Percentiles rank a stretch among this genome's conserved stretches.
phyloP scores from a whole-genome alignment of 805 yeast genomes.

The Kuraishia molischiana region DNA sequence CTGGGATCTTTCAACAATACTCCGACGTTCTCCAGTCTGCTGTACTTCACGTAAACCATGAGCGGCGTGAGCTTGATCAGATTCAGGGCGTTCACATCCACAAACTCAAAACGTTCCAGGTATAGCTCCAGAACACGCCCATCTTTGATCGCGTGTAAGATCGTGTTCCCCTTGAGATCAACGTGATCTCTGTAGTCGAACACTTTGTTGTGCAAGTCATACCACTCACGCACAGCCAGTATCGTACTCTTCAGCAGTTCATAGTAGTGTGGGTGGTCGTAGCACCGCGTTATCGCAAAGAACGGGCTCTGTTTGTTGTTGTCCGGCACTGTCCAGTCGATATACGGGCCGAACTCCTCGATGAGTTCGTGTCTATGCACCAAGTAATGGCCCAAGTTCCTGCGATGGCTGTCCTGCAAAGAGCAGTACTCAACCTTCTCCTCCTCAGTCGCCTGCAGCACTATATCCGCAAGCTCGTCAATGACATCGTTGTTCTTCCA shows the following conservation, averaged over 20 bases:
- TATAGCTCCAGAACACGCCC: conserved; percentile 32
- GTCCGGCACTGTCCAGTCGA: conserved; percentile 68
- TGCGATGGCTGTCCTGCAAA: conserved; percentile 36
- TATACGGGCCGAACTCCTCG: conserved; percentile 38
- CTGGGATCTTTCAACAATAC: conserved; percentile 39
- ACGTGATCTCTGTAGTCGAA: conserved; percentile 52
- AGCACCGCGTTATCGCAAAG: conserved; percentile 64
- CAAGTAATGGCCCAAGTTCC: conserved; percentile 69
- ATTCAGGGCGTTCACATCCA: conserved; percentile 55
- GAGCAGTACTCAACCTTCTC: conserved; percentile 45
- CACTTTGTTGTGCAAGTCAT: conserved; percentile 13
- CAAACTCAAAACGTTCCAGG: conserved; percentile 23
- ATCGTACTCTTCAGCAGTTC: conserved; percentile 37
- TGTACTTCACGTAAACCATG: conserved; percentile 60
- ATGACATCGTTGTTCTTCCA: conserved; percentile 38
- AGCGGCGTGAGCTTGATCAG: conserved; percentile 55
- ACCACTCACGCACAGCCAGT: conserved; percentile 32
- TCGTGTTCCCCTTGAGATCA: conserved; percentile 65
- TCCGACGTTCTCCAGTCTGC: conserved; percentile 48
- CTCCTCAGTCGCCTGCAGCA: conserved; percentile 26
- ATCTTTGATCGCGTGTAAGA: conserved; percentile 58
- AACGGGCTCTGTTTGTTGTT: conserved; percentile 67
- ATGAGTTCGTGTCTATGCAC: conserved; percentile 47
- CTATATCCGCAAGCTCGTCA: conserved; percentile 32
- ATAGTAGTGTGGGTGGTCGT: conserved; percentile 63